Evolutionary conservation across 2,329 filamentous ascomycete genomes (phyloP), one percentile per base, ranked within the genome.

Genomic region (Cryoendolithus antarcticus): DNA sequence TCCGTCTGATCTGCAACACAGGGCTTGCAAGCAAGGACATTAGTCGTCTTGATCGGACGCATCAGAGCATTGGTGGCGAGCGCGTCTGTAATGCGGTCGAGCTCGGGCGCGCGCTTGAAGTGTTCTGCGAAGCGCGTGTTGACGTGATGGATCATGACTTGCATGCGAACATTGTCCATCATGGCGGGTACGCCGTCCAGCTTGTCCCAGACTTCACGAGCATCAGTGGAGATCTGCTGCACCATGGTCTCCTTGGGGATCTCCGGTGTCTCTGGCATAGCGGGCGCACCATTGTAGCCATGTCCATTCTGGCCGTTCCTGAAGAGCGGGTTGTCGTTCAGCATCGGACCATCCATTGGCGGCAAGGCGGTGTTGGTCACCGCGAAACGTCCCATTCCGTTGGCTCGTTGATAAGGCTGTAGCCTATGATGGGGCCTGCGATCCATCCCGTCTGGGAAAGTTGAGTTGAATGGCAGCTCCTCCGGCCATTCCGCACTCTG

Each of bases 401-500:
- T 19, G 15, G 15, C 15, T 19, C 15, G 15, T 19, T 19, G 15
- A 19, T 19, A 19, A 19, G 15, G 15, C 15, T 19, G 15, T 19
- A 19, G 3, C 15, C 15, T 19, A 19, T 19, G 15, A 19, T 19
- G 15, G 15, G 15, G 15, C 15, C 15, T 19, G 15, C 15, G 15
- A 19, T 19, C 15, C 15, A 19, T 19, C 15, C 15, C 15, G 15
- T 19, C 15, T 19, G 15, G 15, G 15, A 19, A 19, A 19, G 15
- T 19, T 19, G 15, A 19, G 10, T 32, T 70, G 58, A 89, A 89
- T 0, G 82, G 82, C n/a, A 80, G 72, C 24, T 74, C 65, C 47
- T 77, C 73, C 32, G 84, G 83, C 85, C 84, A 93, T 55, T 86
- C 80, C 3, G 82, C 74, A 56, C 78, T 63, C 55, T 63, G 76